Percentiles rank a stretch among this genome's conserved stretches.
These are phyloP conservation scores for Adansonia rubrostipa DNA, from an alignment of 441 rosid genomes.

Conservation along the genomic window DNA sequence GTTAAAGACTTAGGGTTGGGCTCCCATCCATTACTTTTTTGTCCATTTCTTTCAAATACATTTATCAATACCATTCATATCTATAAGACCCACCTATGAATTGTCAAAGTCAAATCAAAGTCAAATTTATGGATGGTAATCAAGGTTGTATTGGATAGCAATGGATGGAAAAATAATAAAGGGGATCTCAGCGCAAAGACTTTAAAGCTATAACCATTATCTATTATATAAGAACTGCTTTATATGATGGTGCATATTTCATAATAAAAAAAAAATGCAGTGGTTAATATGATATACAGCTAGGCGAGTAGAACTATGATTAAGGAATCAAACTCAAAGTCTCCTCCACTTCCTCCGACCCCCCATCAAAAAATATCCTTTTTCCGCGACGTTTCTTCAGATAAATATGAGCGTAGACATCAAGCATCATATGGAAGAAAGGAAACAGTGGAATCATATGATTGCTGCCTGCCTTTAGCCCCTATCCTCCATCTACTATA, in stretches of 20 bases:
- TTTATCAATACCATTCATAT: no score
- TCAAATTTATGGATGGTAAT: no score
- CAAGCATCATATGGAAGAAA: not conserved
- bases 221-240: not conserved
- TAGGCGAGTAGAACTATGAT: not conserved
- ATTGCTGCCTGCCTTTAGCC: not conserved
- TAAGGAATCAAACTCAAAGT: not conserved
- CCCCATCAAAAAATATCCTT: not conserved
- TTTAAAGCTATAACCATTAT: not conserved
- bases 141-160: not conserved
- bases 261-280: not conserved
- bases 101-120: no score
- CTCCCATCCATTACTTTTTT: no score
- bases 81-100: no score
- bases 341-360: not conserved
- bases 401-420: not conserved
- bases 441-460: not conserved
- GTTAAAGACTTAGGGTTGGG: not conserved
- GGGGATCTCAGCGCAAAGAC: conserved; percentile 29
- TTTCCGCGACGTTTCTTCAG: not conserved
- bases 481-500: not conserved
- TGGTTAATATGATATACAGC: not conserved
- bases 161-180: conserved; percentile 41
- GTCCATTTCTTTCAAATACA: no score
- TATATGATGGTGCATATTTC: not conserved